Evolutionary conservation across 2,329 filamentous ascomycete species (phyloP).

Genomic region (Penicillium fuscoglaucum): DNA sequence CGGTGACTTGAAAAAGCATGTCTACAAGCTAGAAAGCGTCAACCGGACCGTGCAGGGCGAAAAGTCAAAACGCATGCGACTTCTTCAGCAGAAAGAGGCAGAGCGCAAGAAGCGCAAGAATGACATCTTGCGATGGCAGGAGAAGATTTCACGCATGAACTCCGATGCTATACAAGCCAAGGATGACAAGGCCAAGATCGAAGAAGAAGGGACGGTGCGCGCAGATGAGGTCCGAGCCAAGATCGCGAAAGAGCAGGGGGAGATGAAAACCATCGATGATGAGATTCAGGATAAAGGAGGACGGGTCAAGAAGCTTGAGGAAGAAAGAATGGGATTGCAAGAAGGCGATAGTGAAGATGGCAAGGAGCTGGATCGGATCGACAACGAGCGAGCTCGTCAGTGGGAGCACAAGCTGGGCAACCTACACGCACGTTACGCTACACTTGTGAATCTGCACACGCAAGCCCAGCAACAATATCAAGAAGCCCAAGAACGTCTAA

Average conservation of each 20-base stretch:
- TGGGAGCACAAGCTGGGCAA: slow-evolving; percentile 48
- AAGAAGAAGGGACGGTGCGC: slow-evolving; percentile 42
- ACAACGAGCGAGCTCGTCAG: slow-evolving; percentile 50
- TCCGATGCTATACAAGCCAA: slow-evolving; percentile 49
- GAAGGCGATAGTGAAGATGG: slow-evolving; percentile 53
- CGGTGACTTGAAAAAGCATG: slow-evolving; percentile 76
- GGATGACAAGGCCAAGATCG: slow-evolving; percentile 45
- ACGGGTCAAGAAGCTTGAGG: slow-evolving; percentile 62
- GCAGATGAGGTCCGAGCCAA: slow-evolving; percentile 46
- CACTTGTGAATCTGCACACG: slow-evolving; percentile 43
- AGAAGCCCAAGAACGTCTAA: slow-evolving; percentile 48
- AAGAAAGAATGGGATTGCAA: slow-evolving; percentile 54
- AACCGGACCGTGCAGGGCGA: slow-evolving; percentile 80
- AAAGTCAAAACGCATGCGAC: slow-evolving; percentile 71
- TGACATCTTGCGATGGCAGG: slow-evolving; percentile 60
- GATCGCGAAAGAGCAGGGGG: slow-evolving; percentile 47
- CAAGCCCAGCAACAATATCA: slow-evolving; percentile 48
- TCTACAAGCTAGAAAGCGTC: slow-evolving; percentile 74
- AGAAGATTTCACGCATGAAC: slow-evolving; percentile 54
- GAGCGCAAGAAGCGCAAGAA: slow-evolving; percentile 62
- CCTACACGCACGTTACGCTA: slow-evolving; percentile 46
- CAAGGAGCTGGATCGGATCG: slow-evolving; percentile 51
- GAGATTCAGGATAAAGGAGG: slow-evolving; percentile 61
- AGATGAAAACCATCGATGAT: slow-evolving; percentile 61
- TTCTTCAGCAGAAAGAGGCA: slow-evolving; percentile 60